These are phyloP conservation scores for Dalechampia spathulata DNA, from an alignment of 441 rosid species.

Conservation along the genomic window DNA sequence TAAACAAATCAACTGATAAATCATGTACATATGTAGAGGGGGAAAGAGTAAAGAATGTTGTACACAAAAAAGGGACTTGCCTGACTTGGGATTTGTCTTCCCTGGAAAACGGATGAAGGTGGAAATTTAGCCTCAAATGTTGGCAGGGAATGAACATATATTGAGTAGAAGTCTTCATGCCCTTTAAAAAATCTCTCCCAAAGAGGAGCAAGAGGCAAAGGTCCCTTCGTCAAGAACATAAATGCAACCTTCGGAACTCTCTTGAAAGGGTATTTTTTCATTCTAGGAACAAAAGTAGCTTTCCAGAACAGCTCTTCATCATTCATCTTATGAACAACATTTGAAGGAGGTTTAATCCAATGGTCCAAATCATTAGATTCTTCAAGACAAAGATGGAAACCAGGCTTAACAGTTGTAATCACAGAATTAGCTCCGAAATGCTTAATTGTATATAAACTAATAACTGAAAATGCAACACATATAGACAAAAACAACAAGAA, in stretches of 20 bases:
- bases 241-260: constrained; percentile 89
- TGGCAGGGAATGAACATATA: constrained; percentile 79
- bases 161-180: constrained; percentile 57
- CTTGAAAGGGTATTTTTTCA: constrained; percentile 52
- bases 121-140: constrained; percentile 49
- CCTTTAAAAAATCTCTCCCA: constrained; percentile 93
- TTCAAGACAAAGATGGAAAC: constrained; percentile 43
- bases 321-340: constrained; percentile 55
- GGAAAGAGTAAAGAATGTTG: too few species aligned
- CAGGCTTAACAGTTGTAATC: constrained; percentile 38
- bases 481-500: constrained; percentile 50
- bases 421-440: constrained; percentile 47
- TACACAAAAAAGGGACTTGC: too few species aligned
- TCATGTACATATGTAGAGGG: too few species aligned
- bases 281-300: constrained; percentile 64
- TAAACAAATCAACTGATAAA: too few species aligned
- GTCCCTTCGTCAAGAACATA: constrained; percentile 96
- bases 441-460: constrained; percentile 63
- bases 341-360: constrained; percentile 61
- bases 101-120: constrained; percentile 50
- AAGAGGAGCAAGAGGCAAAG: constrained; percentile 73
- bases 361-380: constrained; percentile 32
- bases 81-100: constrained; percentile 84
- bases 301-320: constrained; percentile 82
- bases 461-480: constrained; percentile 44